Evolutionary conservation across 331 rosid species (phyloP), one percentile per base, ranked within the genome.

Genomic region (Stylosanthes scabra): DNA sequence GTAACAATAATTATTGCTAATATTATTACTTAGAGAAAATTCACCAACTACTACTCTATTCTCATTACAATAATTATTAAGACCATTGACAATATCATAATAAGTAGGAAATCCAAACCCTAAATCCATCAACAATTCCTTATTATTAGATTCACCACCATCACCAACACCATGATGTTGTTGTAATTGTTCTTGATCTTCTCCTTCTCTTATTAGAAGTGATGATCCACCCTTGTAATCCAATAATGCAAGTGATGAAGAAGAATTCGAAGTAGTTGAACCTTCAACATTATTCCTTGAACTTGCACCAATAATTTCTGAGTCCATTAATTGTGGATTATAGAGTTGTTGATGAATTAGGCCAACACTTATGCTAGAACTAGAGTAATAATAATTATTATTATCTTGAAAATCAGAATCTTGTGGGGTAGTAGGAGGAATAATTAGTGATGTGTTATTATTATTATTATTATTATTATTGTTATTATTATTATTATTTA

Each of bases 61-160:
- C 61, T 66, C 83, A 42, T 69, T 77, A 44, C 66, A 82, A 27
- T 20, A 20, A 20, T 20, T 20, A 20, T 71, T 63, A 74, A 78
- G 25, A 31, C 72, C 71, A 68, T 76, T 83, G 56, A 52, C 56
- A 27, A 70, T 56, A 64, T 87, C 93, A 72, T 51, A 59, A 49
- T 28, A 67, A 59, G 86, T 80, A 66, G 86, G 81, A 66, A 55
- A 68, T 76, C 79, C 92, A 66, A 74, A 85, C 3, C 86, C 87
- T 59, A 78, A 86, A 63, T 88, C 91, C 85, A 80, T 74, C 9
- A 72, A 75, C n/a, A 54, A 42, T 11, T 85, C 83, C 13, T 34
- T 56, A 62, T 34, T 56, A 62, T 77, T 55, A 58, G 80, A 82
- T 72, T 81, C 85, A 29, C 44, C 63, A 46, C 29, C 54, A 27